Base-by-base conservation (phyloP, 2,329 filamentous ascomycete species). In the Phialocephala subalpina region DNA sequence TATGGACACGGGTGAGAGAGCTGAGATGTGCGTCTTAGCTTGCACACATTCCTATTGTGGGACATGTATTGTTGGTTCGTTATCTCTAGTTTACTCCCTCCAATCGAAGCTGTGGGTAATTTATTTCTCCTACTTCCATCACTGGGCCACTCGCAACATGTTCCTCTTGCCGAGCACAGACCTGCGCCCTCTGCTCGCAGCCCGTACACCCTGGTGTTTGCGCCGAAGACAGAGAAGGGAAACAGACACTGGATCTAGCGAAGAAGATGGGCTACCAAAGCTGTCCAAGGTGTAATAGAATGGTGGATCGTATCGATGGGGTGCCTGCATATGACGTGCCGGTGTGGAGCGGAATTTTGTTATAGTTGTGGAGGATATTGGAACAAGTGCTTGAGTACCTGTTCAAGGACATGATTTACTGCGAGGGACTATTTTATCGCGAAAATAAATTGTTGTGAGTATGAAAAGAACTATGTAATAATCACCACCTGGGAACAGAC, bases 301-400 rank as follows among this genome's bases (percentile, higher is more conserved):
- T 71, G 35, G 56, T 72, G 20, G 70, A 72, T 42, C 59, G 65
- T n/a, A 36, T 63, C 25, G n/a, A 57, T 62, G 25, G 71, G 69
- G 12, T 73, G 71, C 60, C 62, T 73, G 14, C 70, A 73, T 60
- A 72, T 73, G 71, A 72, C 65, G 22, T 73, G 69, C 42, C 62
- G 36, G 14, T 72, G 69, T 64, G 38, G 60, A 12, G 38, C 53
- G 63, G 60, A 62, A 38, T 62, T 29, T 29, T 72, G 70, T 49
- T 72, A 70, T 36, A 68, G 42, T 33, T 73, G 68, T 62, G 40
- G 63, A 20, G 33, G 42, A 33, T 16, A 62, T 56, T 62, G 60
- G 60, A 40, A 49, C 18, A 62, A 16, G 9, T 62, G 60, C 45
- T 9, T 25, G 33, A 62, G 60, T 62, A 62, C 47, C 1, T 62